These are phyloP conservation scores for Austroboletus festivus DNA, from an alignment of 768 basidiomycete species.

Conservation along the genomic window DNA sequence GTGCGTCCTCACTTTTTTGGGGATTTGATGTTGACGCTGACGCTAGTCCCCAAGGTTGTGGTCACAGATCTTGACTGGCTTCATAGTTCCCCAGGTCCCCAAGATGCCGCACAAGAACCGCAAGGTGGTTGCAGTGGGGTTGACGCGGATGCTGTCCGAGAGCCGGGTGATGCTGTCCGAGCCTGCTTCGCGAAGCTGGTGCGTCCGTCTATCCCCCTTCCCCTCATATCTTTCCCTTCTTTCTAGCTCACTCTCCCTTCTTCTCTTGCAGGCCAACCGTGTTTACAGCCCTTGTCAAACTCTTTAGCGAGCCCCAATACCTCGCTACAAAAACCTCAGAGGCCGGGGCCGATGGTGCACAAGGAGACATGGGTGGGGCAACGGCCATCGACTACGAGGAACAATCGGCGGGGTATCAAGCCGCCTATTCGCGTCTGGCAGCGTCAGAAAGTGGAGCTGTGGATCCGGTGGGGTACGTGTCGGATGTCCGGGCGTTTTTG, in stretches of 20 bases:
- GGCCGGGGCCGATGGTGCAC: not conserved
- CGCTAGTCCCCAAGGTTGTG: slow-evolving; percentile 51
- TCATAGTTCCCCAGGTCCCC: no score
- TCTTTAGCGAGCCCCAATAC: slow-evolving; percentile 77
- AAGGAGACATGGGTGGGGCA: slow-evolving; percentile 39
- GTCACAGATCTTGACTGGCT: slow-evolving; percentile 73
- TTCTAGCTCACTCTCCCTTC: no score
- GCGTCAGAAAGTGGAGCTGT: slow-evolving; percentile 60
- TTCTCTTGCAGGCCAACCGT: slow-evolving; percentile 65
- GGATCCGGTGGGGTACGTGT: slow-evolving; percentile 63
- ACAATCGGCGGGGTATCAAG: slow-evolving; percentile 87
- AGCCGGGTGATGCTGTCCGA: slow-evolving; percentile 68
- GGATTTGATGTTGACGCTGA: not conserved
- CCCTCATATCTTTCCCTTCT: no score
- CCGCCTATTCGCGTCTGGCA: slow-evolving; percentile 87
- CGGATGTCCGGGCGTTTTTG: slow-evolving; percentile 53
- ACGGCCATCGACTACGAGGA: slow-evolving; percentile 90
- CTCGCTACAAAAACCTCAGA: slow-evolving; percentile 41
- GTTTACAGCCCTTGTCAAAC: slow-evolving; percentile 67
- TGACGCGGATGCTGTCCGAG: slow-evolving; percentile 75
- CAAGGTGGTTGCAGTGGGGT: slow-evolving; percentile 78
- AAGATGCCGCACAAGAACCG: slow-evolving; percentile 81
- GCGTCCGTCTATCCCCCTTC: no score
- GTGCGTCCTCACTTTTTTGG: slow-evolving; percentile 41
- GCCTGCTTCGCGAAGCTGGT: slow-evolving; percentile 68